Evolutionary conservation across 2,329 filamentous ascomycete genomes (phyloP), one percentile per base, ranked within the genome.

Genomic region (Trichoderma gracile): DNA sequence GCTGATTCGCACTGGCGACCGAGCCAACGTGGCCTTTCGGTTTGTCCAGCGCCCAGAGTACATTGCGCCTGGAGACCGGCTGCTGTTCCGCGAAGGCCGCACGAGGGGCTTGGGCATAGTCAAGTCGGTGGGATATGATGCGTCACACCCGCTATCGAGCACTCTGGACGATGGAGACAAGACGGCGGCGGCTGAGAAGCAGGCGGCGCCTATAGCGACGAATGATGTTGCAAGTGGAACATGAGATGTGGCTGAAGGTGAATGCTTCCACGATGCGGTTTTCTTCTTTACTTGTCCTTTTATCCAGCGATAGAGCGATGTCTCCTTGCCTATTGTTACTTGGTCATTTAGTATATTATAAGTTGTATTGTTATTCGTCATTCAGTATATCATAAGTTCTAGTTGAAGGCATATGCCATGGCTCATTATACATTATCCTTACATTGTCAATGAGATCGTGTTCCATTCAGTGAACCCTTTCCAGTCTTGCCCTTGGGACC

Each of bases 51-150:
- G 94, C 23, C 95, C 95, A 2, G 95, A 99, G 78, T 99, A 96
- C 70, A 79, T 99, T 14, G 90, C 88, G 0, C 89, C 92, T 0
- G 95, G 95, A 0, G 95, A 98, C 76, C 84, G 94, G 23, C 85
- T 99, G 38, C 79, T 99, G 19, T 99, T 99, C 81, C 86, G 95
- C 47, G 95, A 99, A 79, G 95, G 95, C 0, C 85, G 93, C 67
- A 99, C 95, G 0, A 98, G 98, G 80, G 95, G 95, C 0, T 79
- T 99, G 0, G 95, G 95, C 0, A 97, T 99, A 67, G 92, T 99
- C 56, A 97, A 97, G 76, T 86, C 87, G 45, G 84, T 98, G 0
- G 93, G 93, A 3, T 99, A 98, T 75, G 93, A 98, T 75, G 82
- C 87, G 0, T 72, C 73, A 10, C 75, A 81, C n/a, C 82, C 82